Evolutionary conservation across 192 early-diverging fungal genomes (phyloP).

Genomic region (Funneliformis mosseae): DNA sequence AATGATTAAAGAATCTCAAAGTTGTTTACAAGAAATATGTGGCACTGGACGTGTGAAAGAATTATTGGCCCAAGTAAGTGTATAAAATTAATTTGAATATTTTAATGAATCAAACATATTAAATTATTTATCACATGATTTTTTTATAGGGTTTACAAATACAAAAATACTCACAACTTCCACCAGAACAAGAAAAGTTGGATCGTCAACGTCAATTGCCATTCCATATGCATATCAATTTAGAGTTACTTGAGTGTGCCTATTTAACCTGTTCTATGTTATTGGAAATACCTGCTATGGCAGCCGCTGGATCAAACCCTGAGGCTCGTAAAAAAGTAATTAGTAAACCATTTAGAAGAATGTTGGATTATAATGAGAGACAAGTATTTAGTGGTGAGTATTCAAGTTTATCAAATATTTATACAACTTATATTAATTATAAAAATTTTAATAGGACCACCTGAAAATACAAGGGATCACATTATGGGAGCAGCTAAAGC

Average conservation of each 20-base stretch:
- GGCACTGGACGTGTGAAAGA: constrained; percentile 87
- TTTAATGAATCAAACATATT: neutral
- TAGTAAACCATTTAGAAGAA: constrained; percentile 88
- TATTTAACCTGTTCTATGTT: constrained; percentile 96
- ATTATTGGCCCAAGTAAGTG: constrained; percentile 84
- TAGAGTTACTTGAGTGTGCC: constrained; percentile 96
- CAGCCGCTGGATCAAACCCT: constrained; percentile 63
- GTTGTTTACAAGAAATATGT: constrained; percentile 87
- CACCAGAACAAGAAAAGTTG: constrained; percentile 89
- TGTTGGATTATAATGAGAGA: constrained; percentile 94
- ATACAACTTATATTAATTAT: neutral
- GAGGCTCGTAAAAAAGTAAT: constrained; percentile 73
- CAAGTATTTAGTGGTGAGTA: constrained; percentile 84
- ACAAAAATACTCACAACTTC: constrained; percentile 77
- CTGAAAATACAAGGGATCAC: constrained; percentile 98
- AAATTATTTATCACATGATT: neutral
- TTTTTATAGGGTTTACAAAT: constrained; percentile 56
- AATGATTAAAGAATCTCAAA: constrained; percentile 84
- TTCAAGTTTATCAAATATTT: neutral
- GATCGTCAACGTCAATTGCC: constrained; percentile 96
- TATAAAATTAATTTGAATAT: neutral
- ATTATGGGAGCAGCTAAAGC: constrained; percentile 97
- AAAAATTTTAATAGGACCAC: constrained; percentile 56
- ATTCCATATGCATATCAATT: constrained; percentile 99
- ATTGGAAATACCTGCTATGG: constrained; percentile 97